A percentile compares a stretch with the other conserved stretches of the same genome.
These are phyloP conservation scores for Hyaloscypha variabilis DNA, from an alignment of 495 filamentous ascomycete species.

Conservation along the genomic window DNA sequence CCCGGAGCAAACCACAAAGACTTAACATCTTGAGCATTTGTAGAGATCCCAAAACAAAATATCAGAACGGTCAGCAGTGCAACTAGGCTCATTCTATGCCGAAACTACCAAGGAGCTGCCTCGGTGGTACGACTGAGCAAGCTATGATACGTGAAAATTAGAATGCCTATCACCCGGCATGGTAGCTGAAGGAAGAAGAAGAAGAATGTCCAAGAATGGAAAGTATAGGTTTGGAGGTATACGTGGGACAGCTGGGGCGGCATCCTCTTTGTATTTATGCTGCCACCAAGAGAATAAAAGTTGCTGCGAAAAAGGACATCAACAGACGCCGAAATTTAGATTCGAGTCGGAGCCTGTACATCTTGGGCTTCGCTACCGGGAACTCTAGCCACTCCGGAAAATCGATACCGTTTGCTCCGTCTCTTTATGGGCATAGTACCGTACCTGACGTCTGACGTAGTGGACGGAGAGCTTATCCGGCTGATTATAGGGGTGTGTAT, in stretches of 20 bases:
- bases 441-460: too few species aligned
- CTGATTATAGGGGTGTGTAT: too few species aligned
- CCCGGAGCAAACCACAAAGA: conserved; percentile 8
- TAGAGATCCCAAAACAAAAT: not conserved
- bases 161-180: not conserved
- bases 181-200: not conserved
- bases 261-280: not conserved
- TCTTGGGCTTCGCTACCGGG: too few species aligned
- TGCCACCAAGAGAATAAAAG: not conserved
- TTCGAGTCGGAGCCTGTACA: too few species aligned
- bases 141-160: not conserved
- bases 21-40: not conserved
- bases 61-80: not conserved
- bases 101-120: not conserved
- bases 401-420: too few species aligned
- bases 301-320: not conserved
- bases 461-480: too few species aligned
- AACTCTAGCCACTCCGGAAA: too few species aligned
- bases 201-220: not conserved
- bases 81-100: not conserved
- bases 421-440: too few species aligned
- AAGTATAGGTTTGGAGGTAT: not conserved
- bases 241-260: not conserved
- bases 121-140: not conserved
- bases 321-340: too few species aligned